These are phyloP conservation scores for Phaffomyces thermotolerans DNA, from an alignment of 805 yeast species.

Conservation along the genomic window DNA sequence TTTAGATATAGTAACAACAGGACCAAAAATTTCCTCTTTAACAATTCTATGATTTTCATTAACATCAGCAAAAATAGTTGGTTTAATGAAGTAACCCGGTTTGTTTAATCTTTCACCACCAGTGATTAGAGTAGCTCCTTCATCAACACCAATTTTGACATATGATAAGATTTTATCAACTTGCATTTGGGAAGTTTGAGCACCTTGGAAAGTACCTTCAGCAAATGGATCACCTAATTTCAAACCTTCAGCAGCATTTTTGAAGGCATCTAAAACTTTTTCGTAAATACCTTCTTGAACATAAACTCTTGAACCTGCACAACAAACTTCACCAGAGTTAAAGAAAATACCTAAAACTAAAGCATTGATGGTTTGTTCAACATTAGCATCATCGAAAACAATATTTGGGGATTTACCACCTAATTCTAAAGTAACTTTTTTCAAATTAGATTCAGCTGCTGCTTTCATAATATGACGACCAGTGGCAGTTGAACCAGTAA, in stretches of 20 bases:
- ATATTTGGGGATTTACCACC: conserved; percentile 97
- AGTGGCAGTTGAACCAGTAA: conserved; percentile 84
- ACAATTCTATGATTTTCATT: conserved; percentile 61
- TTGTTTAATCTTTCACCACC: conserved; percentile 61
- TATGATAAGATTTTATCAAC: conserved; percentile 69
- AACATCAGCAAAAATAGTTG: conserved; percentile 71
- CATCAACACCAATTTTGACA: conserved; percentile 68
- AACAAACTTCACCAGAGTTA: conserved; percentile 95
- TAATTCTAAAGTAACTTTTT: conserved; percentile 87
- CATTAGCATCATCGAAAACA: conserved; percentile 78
- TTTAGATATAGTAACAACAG: conserved; percentile 79
- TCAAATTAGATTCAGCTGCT: conserved; percentile 75
- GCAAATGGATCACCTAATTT: conserved; percentile 84
- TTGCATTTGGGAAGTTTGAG: conserved; percentile 81
- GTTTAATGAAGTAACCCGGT: conserved; percentile 63
- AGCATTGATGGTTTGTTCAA: conserved; percentile 68
- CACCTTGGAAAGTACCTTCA: conserved; percentile 76
- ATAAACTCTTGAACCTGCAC: conserved; percentile 89
- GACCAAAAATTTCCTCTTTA: conserved; percentile 83
- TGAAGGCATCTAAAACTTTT: conserved; percentile 56
- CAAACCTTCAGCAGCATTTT: conserved; percentile 42
- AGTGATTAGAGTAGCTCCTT: conserved; percentile 71
- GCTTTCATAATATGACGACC: conserved; percentile 78
- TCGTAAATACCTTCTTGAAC: conserved; percentile 84
- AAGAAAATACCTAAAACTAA: conserved; percentile 79